Evolutionary conservation across 1,139 yeast species (phyloP).

Genomic region (Saccharomyces hybrid): DNA sequence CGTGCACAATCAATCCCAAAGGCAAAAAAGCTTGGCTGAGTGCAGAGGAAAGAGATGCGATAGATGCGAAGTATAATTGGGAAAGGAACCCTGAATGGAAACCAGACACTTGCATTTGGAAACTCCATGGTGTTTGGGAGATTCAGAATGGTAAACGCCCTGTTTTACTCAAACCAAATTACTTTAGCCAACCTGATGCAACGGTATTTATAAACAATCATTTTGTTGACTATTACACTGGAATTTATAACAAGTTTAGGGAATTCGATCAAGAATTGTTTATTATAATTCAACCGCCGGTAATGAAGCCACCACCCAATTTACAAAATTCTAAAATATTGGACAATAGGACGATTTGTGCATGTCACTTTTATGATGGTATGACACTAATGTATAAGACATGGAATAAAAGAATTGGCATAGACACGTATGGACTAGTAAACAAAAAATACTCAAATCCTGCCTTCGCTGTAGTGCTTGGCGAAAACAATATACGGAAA

Average conservation of each 20-base stretch:
- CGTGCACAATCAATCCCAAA: conserved; percentile 52
- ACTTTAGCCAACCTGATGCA: conserved; percentile 44
- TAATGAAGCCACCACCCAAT: conserved; percentile 69
- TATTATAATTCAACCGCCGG: conserved; percentile 76
- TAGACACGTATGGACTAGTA: conserved; percentile 86
- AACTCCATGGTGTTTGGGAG: conserved; percentile 73
- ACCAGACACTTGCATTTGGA: conserved; percentile 72
- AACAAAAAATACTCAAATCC: conserved; percentile 72
- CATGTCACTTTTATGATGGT: conserved; percentile 93
- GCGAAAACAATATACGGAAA: conserved; percentile 69
- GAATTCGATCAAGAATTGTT: conserved; percentile 41
- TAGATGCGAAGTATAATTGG: conserved; percentile 67
- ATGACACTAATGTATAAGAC: conserved; percentile 83
- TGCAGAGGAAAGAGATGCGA: conserved; percentile 32
- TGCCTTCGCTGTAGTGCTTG: conserved; percentile 67
- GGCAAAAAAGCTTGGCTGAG: conserved; percentile 65
- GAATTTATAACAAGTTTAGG: conserved; percentile 46
- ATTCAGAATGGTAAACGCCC: conserved; percentile 25
- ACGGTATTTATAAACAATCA: conserved; percentile 55
- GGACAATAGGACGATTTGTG: conserved; percentile 60
- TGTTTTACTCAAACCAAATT: conserved; percentile 40
- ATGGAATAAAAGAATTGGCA: conserved; percentile 72
- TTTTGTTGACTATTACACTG: conserved; percentile 52
- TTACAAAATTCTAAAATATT: conserved; percentile 48
- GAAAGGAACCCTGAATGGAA: conserved; percentile 56